These are phyloP conservation scores for Pseudogymnoascus sp. DNA, from an alignment of 2,329 filamentous ascomycete species.

Conservation along the genomic window DNA sequence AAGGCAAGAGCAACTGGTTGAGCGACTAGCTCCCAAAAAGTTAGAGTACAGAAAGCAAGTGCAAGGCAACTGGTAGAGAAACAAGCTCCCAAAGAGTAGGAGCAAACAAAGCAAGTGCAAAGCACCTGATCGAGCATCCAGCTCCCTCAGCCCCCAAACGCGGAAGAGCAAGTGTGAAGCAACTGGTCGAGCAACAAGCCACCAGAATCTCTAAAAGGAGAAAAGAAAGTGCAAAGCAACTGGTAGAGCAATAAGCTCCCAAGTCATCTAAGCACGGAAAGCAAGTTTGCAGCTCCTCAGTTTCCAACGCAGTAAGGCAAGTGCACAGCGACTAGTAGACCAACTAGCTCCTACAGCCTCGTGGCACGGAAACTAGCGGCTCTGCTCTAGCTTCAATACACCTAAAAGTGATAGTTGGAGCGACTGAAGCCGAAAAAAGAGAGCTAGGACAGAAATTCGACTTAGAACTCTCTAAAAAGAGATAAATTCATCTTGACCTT, in stretches of 20 bases:
- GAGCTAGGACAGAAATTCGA: neutral
- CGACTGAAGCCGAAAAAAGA: neutral
- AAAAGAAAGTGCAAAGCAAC: neutral
- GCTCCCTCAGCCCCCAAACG: neutral
- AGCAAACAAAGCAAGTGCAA: neutral
- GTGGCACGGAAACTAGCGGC: neutral
- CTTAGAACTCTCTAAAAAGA: neutral
- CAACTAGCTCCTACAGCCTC: neutral
- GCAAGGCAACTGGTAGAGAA: neutral
- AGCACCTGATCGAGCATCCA: neutral
- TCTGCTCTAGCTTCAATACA: neutral
- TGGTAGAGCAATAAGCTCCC: neutral
- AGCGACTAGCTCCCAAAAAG: too few species aligned
- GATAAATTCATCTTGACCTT: neutral
- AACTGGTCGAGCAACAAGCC: neutral
- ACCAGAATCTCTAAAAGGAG: neutral
- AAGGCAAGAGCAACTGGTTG: neutral
- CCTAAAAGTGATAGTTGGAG: neutral
- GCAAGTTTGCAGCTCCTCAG: neutral
- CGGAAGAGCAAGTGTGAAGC: neutral
- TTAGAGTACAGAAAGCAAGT: neutral
- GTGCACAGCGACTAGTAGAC: neutral
- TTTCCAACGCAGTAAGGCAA: neutral
- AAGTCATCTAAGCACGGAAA: neutral
- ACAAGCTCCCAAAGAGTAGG: neutral